Evolutionary conservation across 768 basidiomycete species (phyloP), one percentile per base, ranked within the genome.

Genomic region (Tricholomella constricta): DNA sequence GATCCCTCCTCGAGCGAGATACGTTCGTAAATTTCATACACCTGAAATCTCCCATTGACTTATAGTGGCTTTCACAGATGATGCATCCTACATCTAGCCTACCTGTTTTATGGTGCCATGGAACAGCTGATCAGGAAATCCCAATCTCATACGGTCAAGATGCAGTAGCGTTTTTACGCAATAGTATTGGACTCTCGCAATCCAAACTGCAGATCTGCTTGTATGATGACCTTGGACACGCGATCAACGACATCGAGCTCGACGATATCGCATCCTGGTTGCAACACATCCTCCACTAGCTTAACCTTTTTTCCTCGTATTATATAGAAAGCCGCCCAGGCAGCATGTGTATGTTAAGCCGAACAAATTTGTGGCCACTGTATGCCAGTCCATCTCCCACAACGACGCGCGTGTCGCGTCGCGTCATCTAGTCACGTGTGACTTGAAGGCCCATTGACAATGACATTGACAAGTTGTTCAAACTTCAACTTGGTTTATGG

Each of bases 21-120:
- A 74, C 54, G 76, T 74, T 47, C 51, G 25, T 55, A 14, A 40
- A n/a, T 44, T 26, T 14, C 32, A 29, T 43, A 37, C 41, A 23
- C 14, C 25, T 42, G 31, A 15, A 32, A 43, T 23, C 29, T 26
- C 6, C 32, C 12, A 17, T 46, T 12, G 46, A 11, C 19, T 14
- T 23, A 11, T 19, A 14, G 8, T 31, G 35, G 41, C 3, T 37
- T 10, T 23, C 67, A 69, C 62, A 72, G 54, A 71, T 72, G 59
- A 61, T 69, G 22, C 57, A 63, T n/a, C 61, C 71, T 31, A 59
- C 69, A 25, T 69, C 71, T 14, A 63, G 58, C 43, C 58, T 76
- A 6, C 76, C 75, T 1, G 65, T 79, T 4, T 65, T 79, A 37
- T 78, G 75, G 72, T 73, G 71, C 11, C 75, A 78, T 47, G 78